Evolutionary conservation across 176 grass and related monocot species (phyloP).

Genomic region (Cenchrus americanus): DNA sequence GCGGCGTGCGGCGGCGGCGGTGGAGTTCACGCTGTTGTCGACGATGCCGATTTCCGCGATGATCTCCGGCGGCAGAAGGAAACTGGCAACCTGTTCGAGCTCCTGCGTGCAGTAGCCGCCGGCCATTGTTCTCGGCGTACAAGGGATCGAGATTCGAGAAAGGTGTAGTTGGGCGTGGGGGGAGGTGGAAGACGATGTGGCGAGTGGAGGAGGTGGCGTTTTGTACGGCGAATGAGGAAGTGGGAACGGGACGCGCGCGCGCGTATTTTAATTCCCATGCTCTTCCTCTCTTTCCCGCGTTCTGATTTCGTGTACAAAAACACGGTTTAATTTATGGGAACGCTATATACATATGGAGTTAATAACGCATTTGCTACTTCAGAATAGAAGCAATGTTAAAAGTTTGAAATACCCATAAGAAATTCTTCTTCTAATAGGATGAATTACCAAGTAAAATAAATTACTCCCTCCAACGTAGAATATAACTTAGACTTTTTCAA

Average conservation of each 20-base stretch:
- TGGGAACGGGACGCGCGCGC: constrained; percentile 13
- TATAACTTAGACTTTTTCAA: no score
- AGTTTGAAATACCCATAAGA: no score
- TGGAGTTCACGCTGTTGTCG: background rate
- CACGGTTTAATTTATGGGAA: background rate
- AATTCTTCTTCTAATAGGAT: no score
- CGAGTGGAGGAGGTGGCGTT: background rate
- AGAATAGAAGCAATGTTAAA: no score
- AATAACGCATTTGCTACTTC: no score
- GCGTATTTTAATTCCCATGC: background rate
- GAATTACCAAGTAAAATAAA: no score
- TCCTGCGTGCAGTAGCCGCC: constrained; percentile 4
- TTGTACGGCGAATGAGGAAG: background rate
- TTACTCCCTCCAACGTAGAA: no score
- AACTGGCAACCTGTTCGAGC: constrained; percentile 15
- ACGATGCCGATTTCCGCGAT: constrained; percentile 32
- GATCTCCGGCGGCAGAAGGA: constrained; percentile 42
- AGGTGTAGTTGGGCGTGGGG: background rate
- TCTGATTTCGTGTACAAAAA: background rate
- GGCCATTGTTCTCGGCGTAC: background rate
- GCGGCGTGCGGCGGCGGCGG: background rate
- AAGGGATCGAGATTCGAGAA: background rate
- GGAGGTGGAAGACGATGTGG: background rate
- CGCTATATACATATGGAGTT: background rate
- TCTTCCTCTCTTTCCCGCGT: constrained; percentile 12